A percentile compares a stretch with the other conserved stretches of the same genome.
Evolutionary conservation across 164 flowering plant species (phyloP).

Genomic region (Vitis labrusca): DNA sequence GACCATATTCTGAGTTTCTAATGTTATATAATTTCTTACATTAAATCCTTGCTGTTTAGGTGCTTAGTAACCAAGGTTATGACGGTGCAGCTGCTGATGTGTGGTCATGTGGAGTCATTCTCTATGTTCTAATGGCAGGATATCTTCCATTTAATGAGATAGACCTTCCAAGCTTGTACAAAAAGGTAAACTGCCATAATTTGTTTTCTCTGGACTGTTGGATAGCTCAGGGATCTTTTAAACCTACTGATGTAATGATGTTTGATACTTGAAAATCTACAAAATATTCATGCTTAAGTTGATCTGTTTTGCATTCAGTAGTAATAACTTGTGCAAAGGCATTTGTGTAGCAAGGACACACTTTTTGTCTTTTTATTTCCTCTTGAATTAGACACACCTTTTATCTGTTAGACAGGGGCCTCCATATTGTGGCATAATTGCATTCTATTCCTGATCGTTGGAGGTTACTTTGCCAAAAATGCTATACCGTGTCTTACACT

Average conservation of each 20-base stretch:
- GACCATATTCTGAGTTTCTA: background rate
- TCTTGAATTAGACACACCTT: background rate
- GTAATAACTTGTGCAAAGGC: background rate
- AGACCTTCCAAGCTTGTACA: conserved; percentile 75
- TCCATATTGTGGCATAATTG: background rate
- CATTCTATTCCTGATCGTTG: background rate
- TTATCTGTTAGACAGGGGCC: too few species aligned
- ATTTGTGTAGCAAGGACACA: background rate
- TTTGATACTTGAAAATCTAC: background rate
- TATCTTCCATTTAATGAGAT: conserved; percentile 89
- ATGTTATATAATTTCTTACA: background rate
- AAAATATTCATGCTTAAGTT: background rate
- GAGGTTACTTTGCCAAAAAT: background rate
- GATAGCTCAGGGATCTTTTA: background rate
- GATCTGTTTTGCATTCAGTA: background rate
- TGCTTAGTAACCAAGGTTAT: conserved; percentile 76
- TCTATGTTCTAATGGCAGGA: conserved; percentile 96
- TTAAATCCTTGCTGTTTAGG: conserved; percentile 39
- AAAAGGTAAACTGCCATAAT: conserved; percentile 44
- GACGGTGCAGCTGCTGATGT: conserved; percentile 98
- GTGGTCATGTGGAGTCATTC: conserved; percentile 99
- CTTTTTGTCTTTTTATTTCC: background rate
- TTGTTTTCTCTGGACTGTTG: background rate
- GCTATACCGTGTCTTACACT: background rate
- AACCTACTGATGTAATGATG: background rate